Base-by-base conservation (phyloP, 1,139 yeast species). In the Yamadazyma friedrichii region DNA sequence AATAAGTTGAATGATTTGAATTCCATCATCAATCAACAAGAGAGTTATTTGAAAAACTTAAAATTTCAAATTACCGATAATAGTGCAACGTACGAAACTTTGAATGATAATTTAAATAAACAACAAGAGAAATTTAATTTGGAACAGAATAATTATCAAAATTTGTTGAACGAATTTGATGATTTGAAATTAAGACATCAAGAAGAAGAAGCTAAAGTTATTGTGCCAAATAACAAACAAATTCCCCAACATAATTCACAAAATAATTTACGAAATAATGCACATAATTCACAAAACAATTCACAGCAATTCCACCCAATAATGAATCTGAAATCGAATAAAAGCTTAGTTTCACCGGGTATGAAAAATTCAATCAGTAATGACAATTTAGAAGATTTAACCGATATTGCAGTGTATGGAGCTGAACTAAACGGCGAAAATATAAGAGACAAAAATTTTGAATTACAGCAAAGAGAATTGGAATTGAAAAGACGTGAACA, bases 401-500 rank as follows among this genome's bases (percentile, higher is more conserved):
- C 75, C 2, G 74, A 70, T 47, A 69, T 71, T 44, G 78, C 78
- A 1, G 42, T 70, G 11, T 70, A 68, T 47, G 70, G 73, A 2
- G 73, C 68, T 16, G 49, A 52, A 9, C 50, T 65, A 36, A 62
- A 62, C 42, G 65, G 62, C 6, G 67, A 64, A 36, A 32, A 38
- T 22, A 15, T 40, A 1, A 42, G 31, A 33, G 43, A 37, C 16
- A 38, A 28, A 16, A 28, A 35, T 12, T 32, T 28, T 24, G 47
- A 41, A 34, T 37, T 58, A 11, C 46, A 53, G 8, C 58, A 59
- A 26, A 59, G 56, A 43, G 79, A 75, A 47, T 41, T 67, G 36
- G 79, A 73, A 47, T 57, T 75, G 36, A 65, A 67, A 47, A 67
- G 62, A 43, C 67, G 73, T 48, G 81, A 75, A 51, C 60, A 71